Conservation (phyloP, 192 early-diverging fungal species). For the Martensiomyces pterosporus region DNA sequence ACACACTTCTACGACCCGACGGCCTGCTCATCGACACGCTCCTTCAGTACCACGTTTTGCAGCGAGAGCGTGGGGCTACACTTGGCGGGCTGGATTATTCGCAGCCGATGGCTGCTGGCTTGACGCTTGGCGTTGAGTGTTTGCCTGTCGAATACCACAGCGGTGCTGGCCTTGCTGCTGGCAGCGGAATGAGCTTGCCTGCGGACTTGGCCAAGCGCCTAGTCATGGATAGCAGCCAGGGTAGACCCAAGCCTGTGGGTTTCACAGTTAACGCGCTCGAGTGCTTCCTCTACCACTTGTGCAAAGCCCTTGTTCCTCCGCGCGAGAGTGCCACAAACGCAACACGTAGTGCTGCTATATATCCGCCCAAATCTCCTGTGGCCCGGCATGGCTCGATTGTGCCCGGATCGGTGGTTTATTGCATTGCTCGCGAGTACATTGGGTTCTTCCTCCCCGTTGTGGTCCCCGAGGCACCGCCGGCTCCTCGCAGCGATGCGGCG, state of each 20-base stretch:
- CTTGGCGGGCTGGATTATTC: too few species aligned
- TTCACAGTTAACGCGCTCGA: conserved; percentile 26
- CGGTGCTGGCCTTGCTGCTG: not conserved
- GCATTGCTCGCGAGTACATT: conserved; percentile 33
- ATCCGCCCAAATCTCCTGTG: conserved; percentile 1
- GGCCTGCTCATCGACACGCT: conserved; percentile 32
- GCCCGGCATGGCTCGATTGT: conserved; percentile 10
- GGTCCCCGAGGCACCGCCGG: conserved; percentile 16
- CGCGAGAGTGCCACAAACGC: conserved; percentile 8
- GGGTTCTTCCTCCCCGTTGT: conserved; percentile 35
- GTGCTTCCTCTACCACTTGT: conserved; percentile 33
- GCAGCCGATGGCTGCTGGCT: not conserved
- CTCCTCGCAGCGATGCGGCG: not conserved
- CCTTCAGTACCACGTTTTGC: conserved; percentile 41
- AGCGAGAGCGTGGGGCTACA: conserved; percentile 15
- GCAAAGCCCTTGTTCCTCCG: conserved; percentile 29
- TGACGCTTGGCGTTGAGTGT: conserved; percentile 10
- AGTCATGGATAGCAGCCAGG: not conserved
- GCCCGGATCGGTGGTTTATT: conserved; percentile 8
- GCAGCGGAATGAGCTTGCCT: conserved; percentile 10
- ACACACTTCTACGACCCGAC: conserved; percentile 32
- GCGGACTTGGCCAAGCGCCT: conserved; percentile 17
- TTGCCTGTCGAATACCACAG: conserved; percentile 20
- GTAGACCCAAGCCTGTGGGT: conserved; percentile 4
- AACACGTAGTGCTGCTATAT: not conserved